Conservation (phyloP, 208 protist genomes). For the Phytomonas francai region DNA sequence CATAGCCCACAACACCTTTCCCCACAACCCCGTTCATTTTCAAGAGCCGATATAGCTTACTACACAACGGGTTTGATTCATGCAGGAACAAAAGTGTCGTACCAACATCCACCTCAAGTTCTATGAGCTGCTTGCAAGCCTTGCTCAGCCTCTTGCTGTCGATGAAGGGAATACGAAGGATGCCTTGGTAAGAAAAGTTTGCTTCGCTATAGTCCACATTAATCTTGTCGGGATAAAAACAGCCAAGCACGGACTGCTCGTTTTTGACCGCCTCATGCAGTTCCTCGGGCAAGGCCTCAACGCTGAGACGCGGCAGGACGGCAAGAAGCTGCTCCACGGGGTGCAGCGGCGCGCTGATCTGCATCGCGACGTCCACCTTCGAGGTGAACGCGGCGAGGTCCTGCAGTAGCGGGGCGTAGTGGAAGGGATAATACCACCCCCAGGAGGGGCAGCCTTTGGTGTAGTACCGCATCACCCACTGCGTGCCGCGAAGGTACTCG, state of each 20-base stretch:
- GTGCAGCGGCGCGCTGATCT: constrained; percentile 79
- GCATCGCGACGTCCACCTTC: constrained; percentile 61
- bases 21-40: constrained; percentile 1
- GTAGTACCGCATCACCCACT: constrained; percentile 99
- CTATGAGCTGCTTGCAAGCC: constrained; percentile 53
- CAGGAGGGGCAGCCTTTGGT: constrained; percentile 96
- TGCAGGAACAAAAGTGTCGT: constrained; percentile 74
- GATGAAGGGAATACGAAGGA: constrained; percentile 85
- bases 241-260: constrained; percentile 86
- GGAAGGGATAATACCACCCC: constrained; percentile 99
- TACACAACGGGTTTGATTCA: constrained; percentile 27
- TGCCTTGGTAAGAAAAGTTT: constrained; percentile 90
- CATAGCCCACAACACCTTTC: neutral
- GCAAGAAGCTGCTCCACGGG: constrained; percentile 98
- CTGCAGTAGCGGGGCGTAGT: constrained; percentile 97
- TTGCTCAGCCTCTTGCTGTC: constrained; percentile 45
- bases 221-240: constrained; percentile 97
- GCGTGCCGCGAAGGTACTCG: constrained; percentile 94
- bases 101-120: constrained; percentile 67
- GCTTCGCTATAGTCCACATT: constrained; percentile 96
- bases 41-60: constrained; percentile 25
- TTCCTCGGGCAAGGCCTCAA: constrained; percentile 85
- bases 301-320: constrained; percentile 90
- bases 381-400: constrained; percentile 63
- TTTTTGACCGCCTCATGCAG: constrained; percentile 89